Evolutionary conservation across 2,329 filamentous ascomycete species (phyloP), one percentile per base, ranked within the genome.

Genomic region (Penicillium sp.): DNA sequence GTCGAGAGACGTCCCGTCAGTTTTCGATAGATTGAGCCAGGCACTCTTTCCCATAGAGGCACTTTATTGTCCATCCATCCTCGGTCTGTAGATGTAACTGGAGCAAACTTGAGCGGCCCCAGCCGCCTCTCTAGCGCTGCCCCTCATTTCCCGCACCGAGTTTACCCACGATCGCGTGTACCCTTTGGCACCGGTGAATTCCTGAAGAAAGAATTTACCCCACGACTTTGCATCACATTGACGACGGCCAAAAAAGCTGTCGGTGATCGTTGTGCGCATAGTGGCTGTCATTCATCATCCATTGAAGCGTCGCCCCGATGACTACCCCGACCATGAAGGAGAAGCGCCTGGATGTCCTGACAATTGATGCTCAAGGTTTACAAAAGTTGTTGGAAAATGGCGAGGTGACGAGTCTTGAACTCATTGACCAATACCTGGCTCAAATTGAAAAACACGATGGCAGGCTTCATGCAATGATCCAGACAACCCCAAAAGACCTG

Each of bases 391-490:
- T 42, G 13, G 23, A 42, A 26, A 24, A 28, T 28, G 41, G 41
- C 23, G 41, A 42, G 7, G 41, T 42, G 21, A 42, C 41, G 9
- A 47, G 45, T 13, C n/a, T 41, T 5, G 45, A 18, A 26, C 45
- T 47, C n/a, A 36, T 47, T 6, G 16, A 28, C 28, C 34, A 47
- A 31, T 47, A 47, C n/a, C 36, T 24, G n/a, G 21, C 33, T 26
- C 45, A 47, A 31, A 47, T 47, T 16, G 15, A 42, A 9, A 39
- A 24, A 10, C 26, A 47, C 18, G 36, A 47, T 24, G 34, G 36
- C 21, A 41, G 41, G 24, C 36, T 47, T 18, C 45, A 47, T 36
- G 45, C 45, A 16, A 39, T 47, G 34, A 39, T 47, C 23, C 45
- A 47, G 26, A 38, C 12, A 15, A 39, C 45, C 9, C 45, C 45